Evolutionary conservation across 306 rosid genomes (phyloP).

Genomic region (Corylus americana): DNA sequence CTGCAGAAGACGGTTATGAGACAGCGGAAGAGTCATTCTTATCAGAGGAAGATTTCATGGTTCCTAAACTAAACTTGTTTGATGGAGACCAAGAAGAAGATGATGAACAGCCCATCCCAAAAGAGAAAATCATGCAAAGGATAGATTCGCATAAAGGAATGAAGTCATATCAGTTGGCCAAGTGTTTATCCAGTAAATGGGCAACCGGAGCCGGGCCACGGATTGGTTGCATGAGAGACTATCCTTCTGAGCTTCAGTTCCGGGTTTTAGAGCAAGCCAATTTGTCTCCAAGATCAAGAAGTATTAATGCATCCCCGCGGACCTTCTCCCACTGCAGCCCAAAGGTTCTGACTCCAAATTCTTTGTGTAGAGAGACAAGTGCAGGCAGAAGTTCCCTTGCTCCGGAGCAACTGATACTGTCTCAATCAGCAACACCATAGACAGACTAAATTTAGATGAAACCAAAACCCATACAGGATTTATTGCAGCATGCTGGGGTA

Average conservation of each 20-base stretch:
- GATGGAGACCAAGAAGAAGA: constrained; percentile 45
- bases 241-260: constrained; percentile 70
- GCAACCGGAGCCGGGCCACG: constrained; percentile 85
- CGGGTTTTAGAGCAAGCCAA: constrained; percentile 65
- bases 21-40: constrained; percentile 79
- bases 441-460: constrained; percentile 3
- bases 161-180: constrained; percentile 73
- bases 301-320: constrained; percentile 25
- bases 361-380: constrained; percentile 28
- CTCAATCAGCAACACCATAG: constrained; percentile 19
- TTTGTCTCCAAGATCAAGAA: constrained; percentile 61
- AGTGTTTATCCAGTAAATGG: constrained; percentile 65
- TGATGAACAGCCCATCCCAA: constrained; percentile 48
- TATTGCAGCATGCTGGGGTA: not conserved
- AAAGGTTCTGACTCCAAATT: constrained; percentile 18
- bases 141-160: constrained; percentile 70
- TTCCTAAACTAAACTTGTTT: constrained; percentile 64
- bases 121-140: constrained; percentile 61
- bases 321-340: constrained; percentile 44
- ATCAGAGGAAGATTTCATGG: constrained; percentile 73
- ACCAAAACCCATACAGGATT: not conserved
- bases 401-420: not conserved
- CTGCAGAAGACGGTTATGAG: constrained; percentile 58
- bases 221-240: constrained; percentile 93
- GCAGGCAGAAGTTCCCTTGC: constrained; percentile 1